Percentiles rank a stretch among this genome's conserved stretches.
Evolutionary conservation across 768 basidiomycete species (phyloP).

Genomic region (Lentinula raphanica): DNA sequence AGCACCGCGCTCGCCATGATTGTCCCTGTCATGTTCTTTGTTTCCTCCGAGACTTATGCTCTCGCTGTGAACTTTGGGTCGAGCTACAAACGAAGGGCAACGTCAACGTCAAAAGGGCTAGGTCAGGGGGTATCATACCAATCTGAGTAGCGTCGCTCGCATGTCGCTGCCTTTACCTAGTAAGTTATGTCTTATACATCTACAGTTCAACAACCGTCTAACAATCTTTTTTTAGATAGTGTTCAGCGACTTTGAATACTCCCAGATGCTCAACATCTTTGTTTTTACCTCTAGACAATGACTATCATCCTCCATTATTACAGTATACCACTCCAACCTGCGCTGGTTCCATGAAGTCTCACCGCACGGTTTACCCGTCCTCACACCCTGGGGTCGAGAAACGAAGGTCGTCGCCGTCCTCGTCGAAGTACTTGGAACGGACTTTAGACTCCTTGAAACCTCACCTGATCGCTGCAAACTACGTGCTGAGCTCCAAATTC

Average conservation of each 20-base stretch:
- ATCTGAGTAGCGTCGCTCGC: constrained; percentile 19
- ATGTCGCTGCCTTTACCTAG: constrained; percentile 7
- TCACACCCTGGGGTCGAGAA: constrained; percentile 33
- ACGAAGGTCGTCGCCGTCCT: constrained; percentile 30
- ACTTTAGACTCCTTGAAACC: constrained; percentile 27
- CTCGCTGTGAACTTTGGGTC: constrained; percentile 27
- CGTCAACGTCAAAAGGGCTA: too few species aligned
- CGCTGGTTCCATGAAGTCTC: constrained; percentile 14
- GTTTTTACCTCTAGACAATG: constrained; percentile 1
- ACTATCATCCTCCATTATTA: not conserved
- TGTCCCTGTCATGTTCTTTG: constrained; percentile 26
- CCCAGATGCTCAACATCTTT: constrained; percentile 3
- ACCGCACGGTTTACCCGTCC: constrained; percentile 29
- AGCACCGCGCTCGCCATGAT: constrained; percentile 30
- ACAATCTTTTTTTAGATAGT: not conserved
- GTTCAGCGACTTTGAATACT: constrained; percentile 7
- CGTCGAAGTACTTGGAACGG: constrained; percentile 24
- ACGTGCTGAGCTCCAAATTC: constrained; percentile 1
- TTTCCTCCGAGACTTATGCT: constrained; percentile 22
- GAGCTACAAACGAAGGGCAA: constrained; percentile 15
- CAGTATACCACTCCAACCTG: not conserved
- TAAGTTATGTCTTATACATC: constrained; percentile 9
- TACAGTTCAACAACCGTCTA: too few species aligned
- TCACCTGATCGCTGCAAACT: constrained; percentile 36
- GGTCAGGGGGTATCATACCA: too few species aligned